phyloP scores from a whole-genome alignment of 352 stramenopile genomes.

The Blastocystis sp. region DNA sequence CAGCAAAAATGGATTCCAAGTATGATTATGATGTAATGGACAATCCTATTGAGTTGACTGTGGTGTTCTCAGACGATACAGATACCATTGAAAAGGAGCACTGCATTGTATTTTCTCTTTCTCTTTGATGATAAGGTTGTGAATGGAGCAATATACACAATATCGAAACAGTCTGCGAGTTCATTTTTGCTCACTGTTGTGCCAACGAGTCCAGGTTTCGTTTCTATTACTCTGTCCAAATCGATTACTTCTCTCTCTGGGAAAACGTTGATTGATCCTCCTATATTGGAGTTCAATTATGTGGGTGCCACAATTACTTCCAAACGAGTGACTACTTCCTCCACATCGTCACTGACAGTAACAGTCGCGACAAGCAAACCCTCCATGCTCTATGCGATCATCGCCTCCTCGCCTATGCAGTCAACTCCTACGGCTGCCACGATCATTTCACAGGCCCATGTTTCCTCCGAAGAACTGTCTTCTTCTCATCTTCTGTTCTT shows the following conservation, averaged over 20 bases:
- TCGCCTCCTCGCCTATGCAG: neutral
- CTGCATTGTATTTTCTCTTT: neutral
- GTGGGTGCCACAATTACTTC: constrained; percentile 11
- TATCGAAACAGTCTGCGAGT: neutral
- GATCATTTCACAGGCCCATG: neutral
- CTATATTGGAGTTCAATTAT: constrained; percentile 48
- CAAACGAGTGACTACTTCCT: neutral
- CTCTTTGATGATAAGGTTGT: neutral
- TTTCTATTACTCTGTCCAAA: constrained; percentile 33
- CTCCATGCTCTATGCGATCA: neutral
- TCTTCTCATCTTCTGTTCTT: neutral
- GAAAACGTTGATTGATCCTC: constrained; percentile 11
- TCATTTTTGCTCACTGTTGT: neutral
- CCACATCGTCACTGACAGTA: neutral
- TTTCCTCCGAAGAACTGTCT: neutral
- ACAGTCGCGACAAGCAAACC: constrained; percentile 3
- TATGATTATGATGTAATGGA: constrained; percentile 22
- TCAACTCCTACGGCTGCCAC: neutral
- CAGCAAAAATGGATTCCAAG: neutral
- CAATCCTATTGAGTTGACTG: neutral
- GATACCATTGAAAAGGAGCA: neutral
- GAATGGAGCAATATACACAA: neutral
- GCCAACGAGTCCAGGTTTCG: neutral
- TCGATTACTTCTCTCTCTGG: neutral
- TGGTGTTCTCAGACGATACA: neutral